A percentile compares a stretch with the other conserved stretches of the same genome.
phyloP scores from a whole-genome alignment of 78 protist genomes.

The Dictyostelium citrinum region DNA sequence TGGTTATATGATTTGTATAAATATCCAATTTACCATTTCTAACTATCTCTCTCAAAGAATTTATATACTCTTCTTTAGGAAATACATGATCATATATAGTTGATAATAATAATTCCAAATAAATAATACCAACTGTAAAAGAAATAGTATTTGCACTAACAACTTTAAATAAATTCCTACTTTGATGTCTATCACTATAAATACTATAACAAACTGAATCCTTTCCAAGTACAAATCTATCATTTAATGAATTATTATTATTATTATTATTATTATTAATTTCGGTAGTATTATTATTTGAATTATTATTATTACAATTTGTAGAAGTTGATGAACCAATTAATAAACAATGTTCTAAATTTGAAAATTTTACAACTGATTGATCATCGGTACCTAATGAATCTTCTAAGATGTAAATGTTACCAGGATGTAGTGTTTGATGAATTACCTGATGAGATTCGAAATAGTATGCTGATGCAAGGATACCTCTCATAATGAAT shows the following conservation, averaged over 20 bases:
- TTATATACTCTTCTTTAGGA: neutral
- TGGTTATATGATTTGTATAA: neutral
- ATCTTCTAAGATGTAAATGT: neutral
- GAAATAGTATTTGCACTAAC: neutral
- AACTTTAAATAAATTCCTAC: constrained; percentile 1
- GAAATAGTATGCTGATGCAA: neutral
- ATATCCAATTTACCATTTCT: constrained; percentile 4
- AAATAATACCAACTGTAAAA: neutral
- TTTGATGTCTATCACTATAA: constrained; percentile 7
- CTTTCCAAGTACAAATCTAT: constrained; percentile 3
- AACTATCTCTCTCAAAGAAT: neutral
- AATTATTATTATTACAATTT: too few species aligned
- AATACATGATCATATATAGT: neutral
- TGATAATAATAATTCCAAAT: neutral
- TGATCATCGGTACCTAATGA: neutral
- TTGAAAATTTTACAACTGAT: neutral
- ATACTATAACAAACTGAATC: neutral
- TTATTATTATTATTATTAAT: neutral
- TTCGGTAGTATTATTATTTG: neutral
- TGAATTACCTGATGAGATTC: neutral
- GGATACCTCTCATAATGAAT: neutral
- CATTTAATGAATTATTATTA: neutral
- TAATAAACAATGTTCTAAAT: neutral
- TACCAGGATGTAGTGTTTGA: neutral
- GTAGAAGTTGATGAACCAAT: neutral